Percentiles rank a stretch among this genome's conserved stretches.
phyloP scores from a whole-genome alignment of 768 basidiomycete species.

The Lepiota venenata region DNA sequence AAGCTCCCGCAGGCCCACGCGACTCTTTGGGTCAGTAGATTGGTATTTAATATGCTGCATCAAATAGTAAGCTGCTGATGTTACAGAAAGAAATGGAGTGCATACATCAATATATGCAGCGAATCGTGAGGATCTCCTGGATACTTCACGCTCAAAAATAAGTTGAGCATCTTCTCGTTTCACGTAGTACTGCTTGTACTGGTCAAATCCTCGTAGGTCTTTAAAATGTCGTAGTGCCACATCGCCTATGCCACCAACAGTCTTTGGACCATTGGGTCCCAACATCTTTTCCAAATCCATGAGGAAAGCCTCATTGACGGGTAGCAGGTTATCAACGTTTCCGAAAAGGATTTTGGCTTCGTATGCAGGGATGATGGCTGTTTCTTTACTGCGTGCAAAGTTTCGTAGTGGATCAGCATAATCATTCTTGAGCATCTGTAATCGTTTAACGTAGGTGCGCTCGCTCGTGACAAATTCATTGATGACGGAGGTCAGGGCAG shows the following conservation, averaged over 20 bases:
- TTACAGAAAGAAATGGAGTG: constrained; percentile 14
- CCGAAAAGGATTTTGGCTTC: constrained; percentile 93
- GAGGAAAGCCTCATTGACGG: constrained; percentile 88
- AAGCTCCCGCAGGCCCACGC: constrained; percentile 85
- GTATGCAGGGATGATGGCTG: constrained; percentile 83
- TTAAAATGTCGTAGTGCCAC: constrained; percentile 87
- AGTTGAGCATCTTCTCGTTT: constrained; percentile 91
- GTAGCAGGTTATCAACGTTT: constrained; percentile 86
- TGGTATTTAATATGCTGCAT: constrained; percentile 84
- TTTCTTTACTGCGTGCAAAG: constrained; percentile 82
- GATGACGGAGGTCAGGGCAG: constrained; percentile 69
- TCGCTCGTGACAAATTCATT: constrained; percentile 90
- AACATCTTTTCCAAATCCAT: constrained; percentile 79
- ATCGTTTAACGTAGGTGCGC: constrained; percentile 80
- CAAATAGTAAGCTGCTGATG: constrained; percentile 11
- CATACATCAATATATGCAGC: constrained; percentile 84
- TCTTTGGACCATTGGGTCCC: constrained; percentile 50
- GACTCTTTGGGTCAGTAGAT: constrained; percentile 67
- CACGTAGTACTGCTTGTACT: constrained; percentile 87
- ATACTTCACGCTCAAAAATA: constrained; percentile 81
- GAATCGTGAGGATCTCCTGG: constrained; percentile 80
- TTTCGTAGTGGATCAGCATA: constrained; percentile 90
- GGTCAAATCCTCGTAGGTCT: constrained; percentile 79
- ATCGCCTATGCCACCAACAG: constrained; percentile 73
- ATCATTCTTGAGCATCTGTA: constrained; percentile 78